Evolutionary conservation across 768 basidiomycete genomes (phyloP), one percentile per base, ranked within the genome.

Genomic region (Naematelia aurantialba): DNA sequence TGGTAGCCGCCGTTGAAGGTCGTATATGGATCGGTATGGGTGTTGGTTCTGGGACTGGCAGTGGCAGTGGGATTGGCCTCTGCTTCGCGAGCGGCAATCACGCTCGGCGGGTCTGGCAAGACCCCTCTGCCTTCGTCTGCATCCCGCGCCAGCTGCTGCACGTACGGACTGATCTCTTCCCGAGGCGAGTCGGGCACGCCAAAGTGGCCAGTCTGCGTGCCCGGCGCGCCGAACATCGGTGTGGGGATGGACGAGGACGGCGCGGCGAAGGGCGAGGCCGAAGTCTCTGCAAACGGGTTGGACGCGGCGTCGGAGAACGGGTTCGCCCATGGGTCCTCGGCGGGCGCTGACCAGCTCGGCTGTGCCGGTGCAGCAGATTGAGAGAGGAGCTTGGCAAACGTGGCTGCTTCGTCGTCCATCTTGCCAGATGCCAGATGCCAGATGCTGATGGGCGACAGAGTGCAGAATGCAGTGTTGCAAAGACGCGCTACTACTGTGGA

Each of bases 241-340:
- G 27, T 17, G 48, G 44, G 53, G 42, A 55, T 56, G 34, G 53
- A 17, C n/a, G 59, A 34, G 17, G 26, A 14, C 25, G 30, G 31
- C 21, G 48, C 29, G 19, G 24, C 39, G 17, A 42, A 46, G 14
- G 65, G 45, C 4, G 55, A 29, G n/a, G 55, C 17, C 14, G 53
- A 17, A 14, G 65, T 24, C 4, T 50, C 19, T 13, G 55, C 14
- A 45, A 59, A 58, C 14, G 58, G 39, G 48, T 55, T 39, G n/a
- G 59, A 47, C 29, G 59, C 52, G 1, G 59, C 31, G 25, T 62
- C 64, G n/a, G 69, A 59, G 60, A 73, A 73, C 24, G 72, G 72
- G 61, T 73, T 73, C 17, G 72, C 72, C 72, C 72, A 73, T 65
- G 72, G 72, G 53, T 73, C 71, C 39, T 56, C 56, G 29, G 58